Evolutionary conservation across 176 grass and related monocot species (phyloP).

Genomic region (Aegilops sharonensis): DNA sequence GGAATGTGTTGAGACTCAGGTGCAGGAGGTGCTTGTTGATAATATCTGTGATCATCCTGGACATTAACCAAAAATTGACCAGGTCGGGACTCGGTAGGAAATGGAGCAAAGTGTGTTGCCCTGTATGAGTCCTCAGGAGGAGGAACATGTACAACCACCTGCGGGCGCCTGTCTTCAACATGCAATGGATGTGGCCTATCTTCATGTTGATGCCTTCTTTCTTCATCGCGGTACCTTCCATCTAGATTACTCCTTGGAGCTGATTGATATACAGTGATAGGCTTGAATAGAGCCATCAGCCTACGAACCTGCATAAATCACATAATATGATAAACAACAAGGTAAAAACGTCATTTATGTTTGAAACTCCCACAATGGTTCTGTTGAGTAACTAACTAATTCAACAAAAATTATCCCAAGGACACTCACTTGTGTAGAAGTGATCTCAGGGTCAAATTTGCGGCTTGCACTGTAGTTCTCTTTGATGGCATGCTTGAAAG

Average conservation of each 20-base stretch:
- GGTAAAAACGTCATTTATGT: constrained; percentile 9
- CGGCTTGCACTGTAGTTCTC: constrained; percentile 63
- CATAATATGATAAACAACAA: constrained; percentile 15
- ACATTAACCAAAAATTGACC: constrained; percentile 22
- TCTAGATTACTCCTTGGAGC: background rate
- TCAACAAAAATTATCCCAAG: background rate
- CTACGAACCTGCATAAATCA: constrained; percentile 51
- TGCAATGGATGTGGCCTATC: constrained; percentile 23
- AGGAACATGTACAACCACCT: constrained; percentile 30
- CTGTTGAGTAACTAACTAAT: constrained; percentile 21
- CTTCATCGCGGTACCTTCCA: constrained; percentile 32
- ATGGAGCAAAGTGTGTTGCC: constrained; percentile 30
- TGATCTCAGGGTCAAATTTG: constrained; percentile 64
- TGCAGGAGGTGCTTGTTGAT: constrained; percentile 17
- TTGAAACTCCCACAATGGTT: background rate
- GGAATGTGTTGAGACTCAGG: constrained; percentile 29
- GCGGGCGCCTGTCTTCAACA: constrained; percentile 35
- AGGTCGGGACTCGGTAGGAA: constrained; percentile 25
- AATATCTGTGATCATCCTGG: constrained; percentile 40
- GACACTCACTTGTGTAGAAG: constrained; percentile 52
- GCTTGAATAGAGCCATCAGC: constrained; percentile 45
- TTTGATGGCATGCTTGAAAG: constrained; percentile 66
- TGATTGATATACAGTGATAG: constrained; percentile 29
- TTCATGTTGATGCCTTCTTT: constrained; percentile 35
- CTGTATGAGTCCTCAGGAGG: constrained; percentile 42